Evolutionary conservation across 164 flowering plant species (phyloP).

Genomic region (Dillenia turbinata): DNA sequence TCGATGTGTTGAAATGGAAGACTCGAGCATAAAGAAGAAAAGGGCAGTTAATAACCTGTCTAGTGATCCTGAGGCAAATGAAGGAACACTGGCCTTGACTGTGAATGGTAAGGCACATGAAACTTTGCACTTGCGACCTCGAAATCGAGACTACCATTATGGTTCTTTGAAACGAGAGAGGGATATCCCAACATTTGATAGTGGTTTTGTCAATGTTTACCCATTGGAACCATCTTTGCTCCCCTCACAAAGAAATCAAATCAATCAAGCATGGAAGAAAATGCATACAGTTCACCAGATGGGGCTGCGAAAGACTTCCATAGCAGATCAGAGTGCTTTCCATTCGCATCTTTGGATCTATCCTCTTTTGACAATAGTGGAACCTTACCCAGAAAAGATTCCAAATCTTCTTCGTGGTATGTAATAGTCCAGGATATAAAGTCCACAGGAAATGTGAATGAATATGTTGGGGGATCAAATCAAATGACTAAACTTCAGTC

Average conservation of each 20-base stretch:
- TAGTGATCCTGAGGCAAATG: conserved; percentile 18
- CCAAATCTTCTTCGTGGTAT: conserved; percentile 27
- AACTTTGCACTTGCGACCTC: conserved; percentile 11
- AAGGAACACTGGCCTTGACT: conserved; percentile 18
- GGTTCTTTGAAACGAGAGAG: conserved; percentile 30
- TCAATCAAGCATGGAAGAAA: conserved; percentile 11
- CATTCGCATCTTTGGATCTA: conserved; percentile 18
- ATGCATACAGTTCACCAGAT: conserved; percentile 36
- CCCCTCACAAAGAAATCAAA: conserved; percentile 16
- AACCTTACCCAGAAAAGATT: conserved; percentile 25
- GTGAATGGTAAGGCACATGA: conserved; percentile 19
- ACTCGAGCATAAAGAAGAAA: conserved; percentile 17
- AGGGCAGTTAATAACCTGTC: conserved; percentile 7
- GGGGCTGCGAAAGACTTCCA: conserved; percentile 33
- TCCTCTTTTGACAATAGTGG: conserved; percentile 19
- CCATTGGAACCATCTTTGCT: conserved; percentile 35
- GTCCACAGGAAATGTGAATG: conserved; percentile 8
- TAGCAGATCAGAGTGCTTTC: conserved; percentile 36
- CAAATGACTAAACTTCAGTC: conserved; percentile 11
- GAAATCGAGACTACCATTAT: conserved; percentile 11
- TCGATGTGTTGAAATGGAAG: conserved; percentile 51
- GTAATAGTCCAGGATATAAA: conserved; percentile 4
- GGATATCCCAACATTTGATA: conserved; percentile 35
- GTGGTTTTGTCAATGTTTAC: conserved; percentile 22
- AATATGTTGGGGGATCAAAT: conserved; percentile 4